These are phyloP conservation scores for Trebouxiophyceae sp. DNA, from an alignment of 163 green algal genomes.

Conservation along the genomic window DNA sequence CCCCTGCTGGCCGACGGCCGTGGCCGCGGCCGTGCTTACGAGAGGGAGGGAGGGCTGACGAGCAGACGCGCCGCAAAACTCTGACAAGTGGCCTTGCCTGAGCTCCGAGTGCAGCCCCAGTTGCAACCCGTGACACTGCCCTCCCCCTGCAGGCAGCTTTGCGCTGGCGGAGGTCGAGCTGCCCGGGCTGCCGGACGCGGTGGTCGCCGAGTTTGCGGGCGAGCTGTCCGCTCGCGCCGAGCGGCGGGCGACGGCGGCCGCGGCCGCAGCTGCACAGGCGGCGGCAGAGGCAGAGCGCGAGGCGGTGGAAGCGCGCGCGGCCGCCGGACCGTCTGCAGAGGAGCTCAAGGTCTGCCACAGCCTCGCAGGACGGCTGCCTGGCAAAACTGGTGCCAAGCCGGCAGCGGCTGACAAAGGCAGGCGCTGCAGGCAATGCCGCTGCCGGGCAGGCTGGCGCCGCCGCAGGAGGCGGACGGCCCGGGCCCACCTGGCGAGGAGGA, in stretches of 20 bases:
- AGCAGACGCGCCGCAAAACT: not conserved
- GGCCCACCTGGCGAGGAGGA: slow-evolving; percentile 4
- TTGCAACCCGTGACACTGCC: not conserved
- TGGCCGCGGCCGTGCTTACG: not conserved
- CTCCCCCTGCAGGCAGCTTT: slow-evolving; percentile 39
- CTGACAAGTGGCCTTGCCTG: not conserved
- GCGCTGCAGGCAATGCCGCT: slow-evolving; percentile 32
- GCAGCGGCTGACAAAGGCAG: not conserved
- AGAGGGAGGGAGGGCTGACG: not conserved
- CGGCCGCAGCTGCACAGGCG: not conserved
- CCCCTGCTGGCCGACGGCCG: not conserved
- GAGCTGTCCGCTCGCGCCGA: too few species aligned
- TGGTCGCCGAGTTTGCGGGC: too few species aligned
- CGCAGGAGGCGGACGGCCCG: not conserved
- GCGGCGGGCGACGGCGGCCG: not conserved
- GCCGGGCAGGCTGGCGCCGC: slow-evolving; percentile 9
- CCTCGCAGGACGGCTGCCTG: not conserved
- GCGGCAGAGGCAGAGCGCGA: not conserved
- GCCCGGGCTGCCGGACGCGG: too few species aligned
- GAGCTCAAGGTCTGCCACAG: not conserved
- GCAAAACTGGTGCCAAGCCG: not conserved
- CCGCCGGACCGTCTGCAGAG: not conserved
- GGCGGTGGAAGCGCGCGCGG: not conserved
- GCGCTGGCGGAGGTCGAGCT: slow-evolving; percentile 52
- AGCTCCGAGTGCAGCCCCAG: not conserved